Percentiles rank a stretch among this genome's conserved stretches.
Evolutionary conservation across 1,139 yeast genomes (phyloP).

Genomic region (Taiozyma sp.): DNA sequence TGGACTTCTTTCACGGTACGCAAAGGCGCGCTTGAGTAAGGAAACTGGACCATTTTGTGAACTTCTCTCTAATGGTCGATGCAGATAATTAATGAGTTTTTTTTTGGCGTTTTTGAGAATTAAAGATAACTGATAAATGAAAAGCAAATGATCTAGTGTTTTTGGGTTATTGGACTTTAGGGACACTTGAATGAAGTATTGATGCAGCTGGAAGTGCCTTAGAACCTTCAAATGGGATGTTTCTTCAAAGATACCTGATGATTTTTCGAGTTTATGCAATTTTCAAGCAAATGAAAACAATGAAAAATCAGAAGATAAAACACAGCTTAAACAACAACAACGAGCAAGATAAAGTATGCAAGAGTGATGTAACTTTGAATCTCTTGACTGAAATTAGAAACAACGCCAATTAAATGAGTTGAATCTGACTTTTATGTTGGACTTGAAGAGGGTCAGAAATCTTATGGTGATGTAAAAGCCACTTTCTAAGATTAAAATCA

Average conservation of each 20-base stretch:
- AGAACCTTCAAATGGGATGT: neutral
- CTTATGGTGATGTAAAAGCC: slow-evolving; percentile 2
- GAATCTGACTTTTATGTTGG: neutral
- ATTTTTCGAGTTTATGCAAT: neutral
- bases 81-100: neutral
- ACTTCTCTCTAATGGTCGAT: neutral
- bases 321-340: neutral
- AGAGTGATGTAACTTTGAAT: neutral
- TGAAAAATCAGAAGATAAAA: neutral
- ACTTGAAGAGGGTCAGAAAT: neutral
- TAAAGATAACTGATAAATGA: neutral
- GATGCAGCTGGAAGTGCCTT: neutral
- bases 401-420: slow-evolving; percentile 18
- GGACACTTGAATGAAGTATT: neutral
- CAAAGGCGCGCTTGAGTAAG: slow-evolving; percentile 96
- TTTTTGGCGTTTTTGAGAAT: slow-evolving; percentile 2
- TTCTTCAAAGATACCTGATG: neutral
- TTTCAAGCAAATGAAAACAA: neutral
- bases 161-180: neutral
- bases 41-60: slow-evolving; percentile 45
- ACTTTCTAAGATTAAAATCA: slow-evolving; percentile 7
- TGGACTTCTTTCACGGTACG: slow-evolving; percentile 97
- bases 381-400: neutral
- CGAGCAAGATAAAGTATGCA: neutral
- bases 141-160: neutral